A percentile compares a stretch with the other conserved stretches of the same genome.
Evolutionary conservation across 257 asterid genomes (phyloP).

Genomic region (Misopates orontium): DNA sequence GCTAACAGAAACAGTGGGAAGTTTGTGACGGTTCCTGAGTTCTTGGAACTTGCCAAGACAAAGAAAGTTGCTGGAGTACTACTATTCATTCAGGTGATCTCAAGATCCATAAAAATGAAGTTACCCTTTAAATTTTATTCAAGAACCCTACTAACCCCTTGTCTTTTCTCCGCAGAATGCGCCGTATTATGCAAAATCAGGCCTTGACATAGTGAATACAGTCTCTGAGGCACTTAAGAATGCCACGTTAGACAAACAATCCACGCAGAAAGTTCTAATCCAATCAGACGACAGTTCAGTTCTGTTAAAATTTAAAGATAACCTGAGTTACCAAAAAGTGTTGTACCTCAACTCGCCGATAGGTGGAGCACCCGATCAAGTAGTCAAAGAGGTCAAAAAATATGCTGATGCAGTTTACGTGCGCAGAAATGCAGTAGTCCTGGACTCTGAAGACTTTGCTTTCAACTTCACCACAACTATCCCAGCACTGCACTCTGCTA

Average conservation of each 20-base stretch:
- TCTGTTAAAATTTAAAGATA: conserved; percentile 49
- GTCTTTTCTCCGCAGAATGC: conserved; percentile 53
- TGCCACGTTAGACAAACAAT: conserved; percentile 59
- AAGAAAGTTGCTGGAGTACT: conserved; percentile 55
- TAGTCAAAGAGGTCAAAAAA: conserved; percentile 65
- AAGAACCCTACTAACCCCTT: neutral
- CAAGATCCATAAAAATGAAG: neutral
- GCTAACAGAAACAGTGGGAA: conserved; percentile 68
- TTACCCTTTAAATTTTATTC: neutral
- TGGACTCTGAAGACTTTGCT: conserved; percentile 44
- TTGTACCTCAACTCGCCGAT: conserved; percentile 36
- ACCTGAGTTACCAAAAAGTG: conserved; percentile 57
- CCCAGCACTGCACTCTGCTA: conserved; percentile 67
- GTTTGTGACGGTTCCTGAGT: conserved; percentile 57
- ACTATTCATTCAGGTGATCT: conserved; percentile 46
- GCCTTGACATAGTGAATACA: conserved; percentile 57
- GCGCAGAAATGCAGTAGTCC: conserved; percentile 50
- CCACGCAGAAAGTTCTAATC: conserved; percentile 56
- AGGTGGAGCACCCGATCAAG: conserved; percentile 47
- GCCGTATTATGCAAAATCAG: conserved; percentile 58
- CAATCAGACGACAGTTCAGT: conserved; percentile 77
- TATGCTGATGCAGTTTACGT: conserved; percentile 73
- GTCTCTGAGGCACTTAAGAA: conserved; percentile 60
- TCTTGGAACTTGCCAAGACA: conserved; percentile 69
- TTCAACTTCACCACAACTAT: conserved; percentile 53